Conservation (phyloP, 495 filamentous ascomycete species). For the Penicillium cinerascens region DNA sequence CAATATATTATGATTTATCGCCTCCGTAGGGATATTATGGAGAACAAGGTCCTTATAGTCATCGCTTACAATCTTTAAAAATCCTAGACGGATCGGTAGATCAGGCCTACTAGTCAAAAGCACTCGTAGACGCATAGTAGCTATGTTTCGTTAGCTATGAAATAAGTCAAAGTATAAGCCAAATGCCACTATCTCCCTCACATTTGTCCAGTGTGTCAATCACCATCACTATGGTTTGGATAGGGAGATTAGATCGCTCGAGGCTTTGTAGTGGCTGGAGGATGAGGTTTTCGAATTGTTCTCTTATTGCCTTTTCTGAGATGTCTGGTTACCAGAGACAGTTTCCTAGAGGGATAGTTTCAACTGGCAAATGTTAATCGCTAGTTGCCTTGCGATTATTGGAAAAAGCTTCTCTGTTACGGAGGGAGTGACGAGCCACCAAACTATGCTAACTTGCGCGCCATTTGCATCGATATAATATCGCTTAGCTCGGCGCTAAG, state of each 20-base stretch:
- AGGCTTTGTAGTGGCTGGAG: neutral
- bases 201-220: constrained; percentile 54
- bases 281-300: neutral
- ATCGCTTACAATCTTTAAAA: neutral
- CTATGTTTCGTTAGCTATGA: constrained; percentile 1
- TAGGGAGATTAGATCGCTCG: neutral
- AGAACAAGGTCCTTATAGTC: constrained; percentile 1
- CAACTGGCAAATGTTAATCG: neutral
- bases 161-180: constrained; percentile 34
- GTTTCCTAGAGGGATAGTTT: neutral
- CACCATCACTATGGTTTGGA: constrained; percentile 26
- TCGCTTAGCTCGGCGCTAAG: no score
- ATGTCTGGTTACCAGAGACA: neutral
- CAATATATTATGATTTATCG: constrained; percentile 24
- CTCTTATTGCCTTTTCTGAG: neutral
- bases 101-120: constrained; percentile 46
- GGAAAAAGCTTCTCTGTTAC: neutral
- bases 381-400: neutral
- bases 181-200: constrained; percentile 33
- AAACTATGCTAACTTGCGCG: no score
- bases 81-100: constrained; percentile 36
- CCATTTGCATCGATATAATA: no score
- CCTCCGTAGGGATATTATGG: neutral
- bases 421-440: no score
- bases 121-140: constrained; percentile 4